A percentile compares a stretch with the other conserved stretches of the same genome.
These are phyloP conservation scores for Dryadomyces quercus-mongolicae DNA, from an alignment of 2,329 filamentous ascomycete genomes.

Conservation along the genomic window DNA sequence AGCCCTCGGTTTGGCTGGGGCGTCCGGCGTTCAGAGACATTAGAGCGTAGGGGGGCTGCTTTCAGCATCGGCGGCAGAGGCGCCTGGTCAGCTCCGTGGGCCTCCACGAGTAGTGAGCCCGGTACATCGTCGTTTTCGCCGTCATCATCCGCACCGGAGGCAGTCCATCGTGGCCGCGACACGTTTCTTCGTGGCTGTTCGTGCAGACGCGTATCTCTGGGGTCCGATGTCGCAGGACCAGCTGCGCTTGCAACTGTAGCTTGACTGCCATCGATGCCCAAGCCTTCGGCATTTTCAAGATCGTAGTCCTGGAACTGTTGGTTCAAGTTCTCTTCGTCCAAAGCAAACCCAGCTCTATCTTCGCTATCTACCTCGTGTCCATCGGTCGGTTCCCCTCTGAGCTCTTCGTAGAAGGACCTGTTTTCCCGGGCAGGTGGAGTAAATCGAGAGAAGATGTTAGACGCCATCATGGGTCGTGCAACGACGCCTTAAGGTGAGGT, in stretches of 20 bases:
- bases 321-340: conserved; percentile 42
- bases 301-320: conserved; percentile 39
- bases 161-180: conserved; percentile 12
- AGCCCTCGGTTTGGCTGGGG: conserved; percentile 12
- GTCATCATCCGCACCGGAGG: conserved; percentile 29
- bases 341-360: conserved; percentile 25
- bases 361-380: conserved; percentile 26
- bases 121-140: conserved; percentile 52
- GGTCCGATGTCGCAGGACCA: not conserved
- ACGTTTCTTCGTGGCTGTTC: not conserved
- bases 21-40: conserved; percentile 1
- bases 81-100: conserved; percentile 4
- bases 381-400: conserved; percentile 26
- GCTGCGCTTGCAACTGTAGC: conserved; percentile 20
- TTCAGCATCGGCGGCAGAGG: conserved; percentile 12
- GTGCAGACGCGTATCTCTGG: not conserved
- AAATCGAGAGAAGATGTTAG: conserved; percentile 35
- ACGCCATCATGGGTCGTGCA: conserved; percentile 24
- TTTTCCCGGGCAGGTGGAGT: conserved; percentile 20
- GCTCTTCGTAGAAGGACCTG: conserved; percentile 37
- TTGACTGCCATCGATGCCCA: conserved; percentile 33
- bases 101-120: conserved; percentile 49
- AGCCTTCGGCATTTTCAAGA: conserved; percentile 27
- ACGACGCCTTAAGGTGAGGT: not conserved
- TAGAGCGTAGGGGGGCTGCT: conserved; percentile 12